These are phyloP conservation scores for Alternaria solani DNA, from an alignment of 2,329 filamentous ascomycete species.

Conservation along the genomic window DNA sequence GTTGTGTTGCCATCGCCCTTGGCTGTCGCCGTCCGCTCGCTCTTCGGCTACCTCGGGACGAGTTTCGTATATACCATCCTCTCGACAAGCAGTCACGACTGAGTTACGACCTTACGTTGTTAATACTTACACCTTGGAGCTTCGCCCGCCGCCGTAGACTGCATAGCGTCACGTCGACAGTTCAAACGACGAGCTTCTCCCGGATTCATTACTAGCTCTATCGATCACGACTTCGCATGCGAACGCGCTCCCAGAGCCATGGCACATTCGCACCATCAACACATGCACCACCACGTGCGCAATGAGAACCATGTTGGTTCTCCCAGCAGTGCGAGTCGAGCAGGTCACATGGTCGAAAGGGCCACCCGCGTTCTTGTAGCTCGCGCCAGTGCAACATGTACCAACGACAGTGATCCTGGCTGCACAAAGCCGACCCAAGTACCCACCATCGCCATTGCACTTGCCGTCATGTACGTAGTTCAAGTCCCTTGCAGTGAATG, in stretches of 20 bases:
- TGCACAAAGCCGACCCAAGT: conserved; percentile 48
- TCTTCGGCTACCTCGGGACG: conserved; percentile 23
- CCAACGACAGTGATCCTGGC: conserved; percentile 43
- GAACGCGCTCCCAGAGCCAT: conserved; percentile 33
- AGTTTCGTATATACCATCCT: conserved; percentile 17
- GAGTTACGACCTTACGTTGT: conserved; percentile 48
- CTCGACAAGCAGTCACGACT: conserved; percentile 33
- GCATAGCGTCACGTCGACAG: conserved; percentile 10
- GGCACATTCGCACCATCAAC: conserved; percentile 43
- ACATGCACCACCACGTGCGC: conserved; percentile 42
- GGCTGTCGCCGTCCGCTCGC: conserved; percentile 18
- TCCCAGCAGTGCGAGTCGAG: conserved; percentile 29
- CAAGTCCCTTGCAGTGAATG: not conserved
- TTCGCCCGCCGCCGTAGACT: conserved; percentile 6
- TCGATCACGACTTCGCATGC: conserved; percentile 27
- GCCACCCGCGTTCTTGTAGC: conserved; percentile 40
- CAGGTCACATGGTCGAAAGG: conserved; percentile 28
- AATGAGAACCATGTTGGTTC: conserved; percentile 28
- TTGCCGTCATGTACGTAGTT: conserved; percentile 45
- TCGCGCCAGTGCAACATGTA: conserved; percentile 36
- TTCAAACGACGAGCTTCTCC: conserved; percentile 20
- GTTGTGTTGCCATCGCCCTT: conserved; percentile 22
- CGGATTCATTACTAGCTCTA: conserved; percentile 28
- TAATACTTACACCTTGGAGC: conserved; percentile 36
- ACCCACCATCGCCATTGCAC: conserved; percentile 44